phyloP scores from a whole-genome alignment of 129 eudicot genomes.

The Kitagawia praeruptora region DNA sequence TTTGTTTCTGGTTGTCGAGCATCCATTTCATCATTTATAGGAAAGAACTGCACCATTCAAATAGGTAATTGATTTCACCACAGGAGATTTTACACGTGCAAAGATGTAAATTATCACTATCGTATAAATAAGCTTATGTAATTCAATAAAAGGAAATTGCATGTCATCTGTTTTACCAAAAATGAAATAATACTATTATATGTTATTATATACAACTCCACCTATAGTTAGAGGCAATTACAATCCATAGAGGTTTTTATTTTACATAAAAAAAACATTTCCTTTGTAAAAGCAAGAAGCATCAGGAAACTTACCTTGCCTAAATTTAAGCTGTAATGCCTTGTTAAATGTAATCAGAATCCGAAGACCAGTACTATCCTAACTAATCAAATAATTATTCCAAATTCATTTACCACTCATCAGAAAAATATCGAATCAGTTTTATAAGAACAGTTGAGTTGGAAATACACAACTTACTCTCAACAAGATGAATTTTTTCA shows the following conservation, averaged over 20 bases:
- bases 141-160: background rate
- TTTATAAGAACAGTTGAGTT: background rate
- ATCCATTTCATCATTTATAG: slow-evolving; percentile 53
- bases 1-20: slow-evolving; percentile 87
- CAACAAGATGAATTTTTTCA: background rate
- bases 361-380: background rate
- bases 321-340: background rate
- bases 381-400: background rate
- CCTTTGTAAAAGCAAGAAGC: background rate
- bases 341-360: background rate
- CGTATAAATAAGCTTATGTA: background rate
- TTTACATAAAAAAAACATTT: background rate
- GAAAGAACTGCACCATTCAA: slow-evolving; percentile 61
- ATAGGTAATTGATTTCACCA: slow-evolving; percentile 21
- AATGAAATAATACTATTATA: background rate
- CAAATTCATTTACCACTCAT: background rate
- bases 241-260: background rate
- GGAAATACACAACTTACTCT: background rate
- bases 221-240: background rate
- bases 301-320: background rate
- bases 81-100: background rate
- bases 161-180: background rate
- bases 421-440: background rate
- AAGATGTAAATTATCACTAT: background rate
- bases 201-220: background rate